Base-by-base conservation (phyloP, 106 monocot species). In the Platanthera guangdongensis region DNA sequence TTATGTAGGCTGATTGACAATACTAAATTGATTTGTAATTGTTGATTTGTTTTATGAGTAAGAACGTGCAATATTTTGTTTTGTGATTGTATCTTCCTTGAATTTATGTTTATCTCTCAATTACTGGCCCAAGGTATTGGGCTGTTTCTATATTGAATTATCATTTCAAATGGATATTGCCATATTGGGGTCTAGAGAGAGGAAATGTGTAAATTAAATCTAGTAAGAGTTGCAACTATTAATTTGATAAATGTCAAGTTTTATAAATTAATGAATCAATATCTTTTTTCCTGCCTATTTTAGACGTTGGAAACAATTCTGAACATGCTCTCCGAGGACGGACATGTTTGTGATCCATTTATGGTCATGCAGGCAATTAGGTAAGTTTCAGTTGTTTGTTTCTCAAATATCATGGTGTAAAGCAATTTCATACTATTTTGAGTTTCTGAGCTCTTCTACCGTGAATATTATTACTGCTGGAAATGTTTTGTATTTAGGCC, bases 281-380 rank as follows among this genome's bases (percentile, higher is more conserved):
- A 18, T 50, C 51, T 25, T 75, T 50, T 7, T 9, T 55, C 10
- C 55, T 72, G 51, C 39, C 47, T 13, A 68, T n/a, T 78, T 12
- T 78, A 95, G 95, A 90, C 92, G 39, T 71, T 92, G 78, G 92
- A 95, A 72, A 73, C 77, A 73, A 79, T 95, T 73, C 84, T 95
- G 67, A 86, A 85, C 32, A 90, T 90, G 92, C 78, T 95, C 16
- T 92, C 85, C 57, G 68, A 68, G 49, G 95, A 90, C 81, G 88
- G 83, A 39, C 49, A 74, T 57, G 45, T 80, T 76, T 72, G 80
- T 79, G 95, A 95, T 89, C 74, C 57, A 14, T 95, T 84, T 78
- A 88, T 82, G 51, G 80, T 81, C 57, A 92, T 92, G 65, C 95
- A 95, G 84, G 85, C 84, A 57, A 88, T 95, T 71, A 88, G 95